Evolutionary conservation across 176 grass and related monocot genomes (phyloP).

Genomic region (Calamus simplicifolius): DNA sequence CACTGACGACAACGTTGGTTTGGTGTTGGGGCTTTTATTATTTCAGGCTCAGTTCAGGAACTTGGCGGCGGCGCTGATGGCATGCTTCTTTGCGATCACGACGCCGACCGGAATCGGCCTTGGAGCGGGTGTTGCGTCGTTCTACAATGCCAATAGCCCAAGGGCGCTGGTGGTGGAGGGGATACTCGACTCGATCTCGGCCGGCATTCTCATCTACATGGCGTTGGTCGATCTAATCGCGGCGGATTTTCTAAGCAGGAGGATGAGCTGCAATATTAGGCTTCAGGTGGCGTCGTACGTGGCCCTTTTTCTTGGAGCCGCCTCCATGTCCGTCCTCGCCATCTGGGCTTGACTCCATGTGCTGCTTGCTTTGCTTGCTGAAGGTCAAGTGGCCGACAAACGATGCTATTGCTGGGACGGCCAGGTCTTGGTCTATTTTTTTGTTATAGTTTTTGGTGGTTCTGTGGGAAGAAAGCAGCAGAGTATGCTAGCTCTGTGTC

Average conservation of each 20-base stretch:
- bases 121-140: conserved; percentile 32
- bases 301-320: conserved; percentile 54
- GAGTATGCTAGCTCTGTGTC: too few relatives aligned
- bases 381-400: too few relatives aligned
- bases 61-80: conserved; percentile 43
- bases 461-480: too few relatives aligned
- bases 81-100: conserved; percentile 64
- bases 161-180: conserved; percentile 56
- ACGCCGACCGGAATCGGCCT: conserved; percentile 49
- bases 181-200: conserved; percentile 57
- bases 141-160: conserved; percentile 63
- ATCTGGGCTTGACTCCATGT: conserved; percentile 41
- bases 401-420: too few relatives aligned
- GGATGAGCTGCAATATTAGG: conserved; percentile 38
- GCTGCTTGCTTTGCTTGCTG: too few relatives aligned
- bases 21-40: too few relatives aligned
- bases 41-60: conserved; percentile 60
- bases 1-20: too few relatives aligned
- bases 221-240: conserved; percentile 72
- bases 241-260: conserved; percentile 64
- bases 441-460: too few relatives aligned
- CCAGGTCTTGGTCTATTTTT: too few relatives aligned
- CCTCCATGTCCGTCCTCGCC: conserved; percentile 55
- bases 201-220: conserved; percentile 87
- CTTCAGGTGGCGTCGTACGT: conserved; percentile 50